Base-by-base conservation (phyloP, 345 rosid species). In the Linum lewisii region DNA sequence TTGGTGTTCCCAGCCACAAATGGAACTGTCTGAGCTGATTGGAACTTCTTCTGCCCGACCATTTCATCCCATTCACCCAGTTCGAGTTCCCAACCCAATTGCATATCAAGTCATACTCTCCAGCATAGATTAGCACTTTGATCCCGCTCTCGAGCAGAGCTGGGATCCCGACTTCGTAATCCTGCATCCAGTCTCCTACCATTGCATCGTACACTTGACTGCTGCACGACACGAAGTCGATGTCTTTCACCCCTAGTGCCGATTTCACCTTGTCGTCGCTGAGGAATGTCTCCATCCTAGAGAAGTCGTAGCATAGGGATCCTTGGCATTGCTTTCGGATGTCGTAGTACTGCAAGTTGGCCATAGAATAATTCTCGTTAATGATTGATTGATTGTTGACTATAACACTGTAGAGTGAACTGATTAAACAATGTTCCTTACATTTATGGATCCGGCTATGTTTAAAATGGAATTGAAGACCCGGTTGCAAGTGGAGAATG, bases 91-190 rank as follows among this genome's bases (percentile, higher is more conserved):
- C 47, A 11, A 42, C 16, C 47, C 47, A 42, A 16, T 42, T 42
- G 47, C 99, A 93, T 21, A 84, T 66, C 36, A 89, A 85, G 71
- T 93, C 99, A 51, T 89, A 75, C 55, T 89, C 97, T 57, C 99
- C 99, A 0, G 88, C 99, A 49, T 89, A 89, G 36, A 84, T 58
- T 20, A 89, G 94, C 59, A 75, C 74, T 51, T 57, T 75, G 70
- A 85, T 76, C 54, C 97, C 95, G 56, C 79, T 87, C 42, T 42
- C 47, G 16, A 42, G 47, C 47, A 42, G 18, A 1, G 47, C 47
- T 16, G 47, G 47, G 47, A 42, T 42, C 47, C 15, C 47, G 47
- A 16, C 18, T 16, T 42, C 47, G 47, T 42, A 42, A 16, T 42
- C 47, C 1, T 11, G 15, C 47, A 42, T 42, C 47, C 47, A 42